Base-by-base conservation (phyloP, 1,284 basidiomycete genomes). In the Irpex rosettiformis region DNA sequence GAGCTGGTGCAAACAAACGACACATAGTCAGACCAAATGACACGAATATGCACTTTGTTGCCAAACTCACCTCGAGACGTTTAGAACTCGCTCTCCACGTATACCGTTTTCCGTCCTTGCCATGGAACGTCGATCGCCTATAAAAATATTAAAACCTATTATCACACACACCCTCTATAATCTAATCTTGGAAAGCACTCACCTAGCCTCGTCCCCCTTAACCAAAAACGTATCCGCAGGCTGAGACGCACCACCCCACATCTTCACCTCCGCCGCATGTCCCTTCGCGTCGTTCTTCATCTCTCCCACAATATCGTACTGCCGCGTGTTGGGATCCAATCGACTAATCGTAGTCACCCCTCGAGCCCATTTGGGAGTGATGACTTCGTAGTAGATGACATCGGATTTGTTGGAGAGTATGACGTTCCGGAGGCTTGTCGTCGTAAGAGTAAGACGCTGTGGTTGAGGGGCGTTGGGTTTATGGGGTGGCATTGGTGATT, bases 361-460 rank as follows among this genome's bases (percentile, higher is more conserved):
- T 7, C 70, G 64, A 56, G 74, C 74, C 76, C 77, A 76, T 49
- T 70, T 68, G 4, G 74, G 76, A 42, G 77, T 79, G 42, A 72
- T 68, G 59, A 79, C 64, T 58, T 77, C 77, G 61, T 75, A 79
- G 68, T 75, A 75, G 58, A 75, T 69, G 59, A 67, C 66, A 61
- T 79, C 77, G 51, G 65, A 67, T 37, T 64, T 65, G 59, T 74
- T 76, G 30, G 77, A 70, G 60, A 78, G 69, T 42, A 75, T 65
- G 58, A 74, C 71, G 60, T 76, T 77, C 58, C 69, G 70, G 45
- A 77, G 60, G 53, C 62, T 68, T 25, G 75, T 70, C 48, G 76
- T 77, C 47, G 76, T 79, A 54, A 78, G 68, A 30, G 66, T 65
- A 30, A 78, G 72, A 54, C 69, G 68, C 51, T 76, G 72, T 56